A percentile compares a stretch with the other conserved stretches of the same genome.
Conservation (phyloP, 2,329 filamentous ascomycete species). For the Escovopsis sp. region DNA sequence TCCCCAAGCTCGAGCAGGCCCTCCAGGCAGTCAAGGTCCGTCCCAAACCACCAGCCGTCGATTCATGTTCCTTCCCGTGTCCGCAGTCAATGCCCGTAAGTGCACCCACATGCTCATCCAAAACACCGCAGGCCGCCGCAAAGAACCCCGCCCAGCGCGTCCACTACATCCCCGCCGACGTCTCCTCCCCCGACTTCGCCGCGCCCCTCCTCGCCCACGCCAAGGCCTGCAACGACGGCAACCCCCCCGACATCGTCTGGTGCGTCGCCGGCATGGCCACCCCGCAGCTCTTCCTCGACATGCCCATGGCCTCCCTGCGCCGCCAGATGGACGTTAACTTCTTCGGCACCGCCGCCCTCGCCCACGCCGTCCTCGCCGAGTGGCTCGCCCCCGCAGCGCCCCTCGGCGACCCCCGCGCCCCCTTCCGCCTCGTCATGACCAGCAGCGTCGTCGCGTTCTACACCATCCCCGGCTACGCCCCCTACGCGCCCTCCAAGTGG, state of each 20-base stretch:
- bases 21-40: constrained; percentile 49
- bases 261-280: constrained; percentile 64
- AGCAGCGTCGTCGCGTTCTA: constrained; percentile 62
- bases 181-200: constrained; percentile 1
- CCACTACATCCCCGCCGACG: constrained; percentile 31
- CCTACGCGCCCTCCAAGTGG: constrained; percentile 74
- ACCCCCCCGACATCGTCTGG: constrained; percentile 76
- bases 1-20: constrained; percentile 57
- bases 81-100: neutral
- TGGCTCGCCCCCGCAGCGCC: constrained; percentile 49
- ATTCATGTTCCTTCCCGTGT: neutral
- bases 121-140: constrained; percentile 43
- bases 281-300: constrained; percentile 67
- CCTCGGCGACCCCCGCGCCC: constrained; percentile 19
- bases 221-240: constrained; percentile 61
- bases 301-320: constrained; percentile 49
- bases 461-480: constrained; percentile 64
- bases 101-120: neutral
- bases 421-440: constrained; percentile 79
- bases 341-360: constrained; percentile 74
- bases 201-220: constrained; percentile 50
- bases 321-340: constrained; percentile 88
- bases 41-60: neutral
- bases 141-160: constrained; percentile 61
- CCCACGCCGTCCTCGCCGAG: constrained; percentile 58